Evolutionary conservation across 1,139 yeast genomes (phyloP).

Genomic region (Protomyces gravidus): DNA sequence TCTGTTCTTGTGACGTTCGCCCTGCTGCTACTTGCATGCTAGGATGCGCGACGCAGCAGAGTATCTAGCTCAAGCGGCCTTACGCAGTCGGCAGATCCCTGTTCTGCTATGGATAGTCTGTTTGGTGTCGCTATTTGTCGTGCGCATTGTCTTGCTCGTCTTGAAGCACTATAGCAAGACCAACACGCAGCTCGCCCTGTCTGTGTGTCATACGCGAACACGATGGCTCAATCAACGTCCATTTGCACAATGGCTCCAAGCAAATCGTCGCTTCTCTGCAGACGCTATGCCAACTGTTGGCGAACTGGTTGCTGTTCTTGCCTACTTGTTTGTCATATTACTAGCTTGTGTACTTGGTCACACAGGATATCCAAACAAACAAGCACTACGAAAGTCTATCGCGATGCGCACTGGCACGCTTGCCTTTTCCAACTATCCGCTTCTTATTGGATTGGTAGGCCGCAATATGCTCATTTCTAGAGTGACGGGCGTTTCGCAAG

Average conservation of each 20-base stretch:
- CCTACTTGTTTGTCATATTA: not conserved
- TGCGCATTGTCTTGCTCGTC: not conserved
- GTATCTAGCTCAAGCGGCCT: not conserved
- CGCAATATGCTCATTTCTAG: not conserved
- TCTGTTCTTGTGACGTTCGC: not conserved
- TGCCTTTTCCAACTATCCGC: not conserved
- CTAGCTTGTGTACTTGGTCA: not conserved
- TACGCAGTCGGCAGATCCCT: not conserved
- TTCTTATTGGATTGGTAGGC: not conserved
- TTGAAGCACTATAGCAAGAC: not conserved
- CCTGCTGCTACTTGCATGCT: not conserved
- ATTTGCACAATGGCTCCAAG: not conserved
- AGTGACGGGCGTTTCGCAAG: not conserved
- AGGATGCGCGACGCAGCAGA: not conserved
- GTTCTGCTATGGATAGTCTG: not conserved
- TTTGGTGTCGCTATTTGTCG: not conserved
- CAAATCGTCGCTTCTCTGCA: not conserved
- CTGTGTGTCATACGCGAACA: not conserved
- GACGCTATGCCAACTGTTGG: not conserved
- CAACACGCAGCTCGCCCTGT: not conserved
- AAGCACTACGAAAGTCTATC: not conserved
- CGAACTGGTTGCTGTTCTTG: not conserved
- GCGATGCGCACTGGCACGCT: not conserved
- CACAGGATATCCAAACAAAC: not conserved
- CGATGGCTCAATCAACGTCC: not conserved